phyloP scores from a whole-genome alignment of 2,329 filamentous ascomycete genomes.

The Ascochyta koolunga region DNA sequence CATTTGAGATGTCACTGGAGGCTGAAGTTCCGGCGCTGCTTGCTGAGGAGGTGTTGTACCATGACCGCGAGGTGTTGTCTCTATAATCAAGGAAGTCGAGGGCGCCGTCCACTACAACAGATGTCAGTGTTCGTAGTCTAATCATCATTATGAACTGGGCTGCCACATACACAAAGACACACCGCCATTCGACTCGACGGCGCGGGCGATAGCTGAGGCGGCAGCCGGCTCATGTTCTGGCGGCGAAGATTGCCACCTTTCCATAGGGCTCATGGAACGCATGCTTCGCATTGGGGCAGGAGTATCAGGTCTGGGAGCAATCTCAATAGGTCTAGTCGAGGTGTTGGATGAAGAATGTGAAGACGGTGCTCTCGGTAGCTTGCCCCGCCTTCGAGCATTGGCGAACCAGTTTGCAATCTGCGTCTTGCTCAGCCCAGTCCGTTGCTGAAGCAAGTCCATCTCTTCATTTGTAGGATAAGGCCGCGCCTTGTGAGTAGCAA shows the following conservation, averaged over 20 bases:
- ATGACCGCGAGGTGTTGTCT: conserved; percentile 3
- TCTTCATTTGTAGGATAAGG: conserved; percentile 34
- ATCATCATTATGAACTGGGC: background rate
- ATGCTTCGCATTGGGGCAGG: conserved; percentile 20
- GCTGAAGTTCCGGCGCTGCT: conserved; percentile 32
- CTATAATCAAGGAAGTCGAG: background rate
- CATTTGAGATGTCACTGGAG: conserved; percentile 27
- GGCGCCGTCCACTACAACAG: background rate
- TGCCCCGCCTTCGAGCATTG: conserved; percentile 34
- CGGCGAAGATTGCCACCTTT: conserved; percentile 38
- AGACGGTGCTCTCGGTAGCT: conserved; percentile 19
- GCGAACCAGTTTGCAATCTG: conserved; percentile 40
- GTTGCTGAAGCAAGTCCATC: conserved; percentile 22
- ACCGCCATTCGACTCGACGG: conserved; percentile 25
- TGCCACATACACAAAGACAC: conserved; percentile 1
- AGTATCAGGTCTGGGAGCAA: conserved; percentile 31
- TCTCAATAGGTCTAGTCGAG: conserved; percentile 24
- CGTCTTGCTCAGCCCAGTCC: conserved; percentile 32
- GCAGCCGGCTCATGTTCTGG: conserved; percentile 37
- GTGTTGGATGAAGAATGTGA: conserved; percentile 3
- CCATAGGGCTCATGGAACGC: conserved; percentile 27
- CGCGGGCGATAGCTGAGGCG: conserved; percentile 30
- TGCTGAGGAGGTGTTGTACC: conserved; percentile 25
- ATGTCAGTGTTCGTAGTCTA: background rate
- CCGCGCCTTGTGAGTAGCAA: conserved; percentile 26